phyloP scores from a whole-genome alignment of 495 filamentous ascomycete species.

The Glonium stellatum region DNA sequence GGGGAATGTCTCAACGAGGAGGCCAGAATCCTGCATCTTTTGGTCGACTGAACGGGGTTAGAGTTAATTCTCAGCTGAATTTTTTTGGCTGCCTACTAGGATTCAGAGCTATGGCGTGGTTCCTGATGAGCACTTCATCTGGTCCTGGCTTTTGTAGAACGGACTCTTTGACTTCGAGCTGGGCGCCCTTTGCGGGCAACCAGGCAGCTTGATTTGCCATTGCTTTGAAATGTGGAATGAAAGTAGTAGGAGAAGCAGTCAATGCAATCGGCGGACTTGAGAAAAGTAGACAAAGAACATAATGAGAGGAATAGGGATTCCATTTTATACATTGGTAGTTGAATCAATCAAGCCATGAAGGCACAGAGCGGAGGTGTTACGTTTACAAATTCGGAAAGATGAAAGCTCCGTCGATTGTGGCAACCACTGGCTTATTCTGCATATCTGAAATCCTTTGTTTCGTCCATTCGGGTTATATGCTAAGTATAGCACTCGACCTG shows the following conservation, averaged over 20 bases:
- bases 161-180: constrained; percentile 6
- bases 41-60: background rate
- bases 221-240: no score
- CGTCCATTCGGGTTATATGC: no score
- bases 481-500: no score
- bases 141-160: constrained; percentile 3
- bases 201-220: constrained; percentile 20
- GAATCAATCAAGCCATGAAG: no score
- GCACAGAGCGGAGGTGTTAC: no score
- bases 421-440: no score
- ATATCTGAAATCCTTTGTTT: no score
- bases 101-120: constrained; percentile 20
- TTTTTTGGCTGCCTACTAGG: background rate
- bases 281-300: background rate
- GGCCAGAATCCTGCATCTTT: constrained; percentile 7
- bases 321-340: no score
- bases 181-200: background rate
- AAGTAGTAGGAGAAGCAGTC: background rate
- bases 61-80: background rate
- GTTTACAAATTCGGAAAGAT: no score
- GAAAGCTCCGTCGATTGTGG: no score
- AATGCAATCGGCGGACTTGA: background rate
- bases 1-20: constrained; percentile 5
- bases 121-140: constrained; percentile 17
- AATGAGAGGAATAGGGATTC: no score